A percentile compares a stretch with the other conserved stretches of the same genome.
These are phyloP conservation scores for Trametes meyenii DNA, from an alignment of 768 basidiomycete species.

Conservation along the genomic window DNA sequence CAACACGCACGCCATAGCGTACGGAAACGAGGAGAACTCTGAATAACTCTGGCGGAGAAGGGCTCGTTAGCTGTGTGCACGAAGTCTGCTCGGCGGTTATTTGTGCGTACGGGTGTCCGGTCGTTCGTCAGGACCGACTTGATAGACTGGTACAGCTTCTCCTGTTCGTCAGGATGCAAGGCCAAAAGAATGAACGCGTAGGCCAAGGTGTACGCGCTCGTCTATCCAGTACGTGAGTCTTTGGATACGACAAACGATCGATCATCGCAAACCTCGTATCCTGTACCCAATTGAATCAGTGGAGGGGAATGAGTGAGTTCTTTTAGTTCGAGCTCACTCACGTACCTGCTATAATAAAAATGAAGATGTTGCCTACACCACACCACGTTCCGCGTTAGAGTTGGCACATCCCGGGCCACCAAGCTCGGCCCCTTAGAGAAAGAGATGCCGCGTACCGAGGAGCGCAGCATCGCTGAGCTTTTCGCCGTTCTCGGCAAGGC, in stretches of 20 bases:
- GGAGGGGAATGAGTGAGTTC: no score
- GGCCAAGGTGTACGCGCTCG: slow-evolving; percentile 39
- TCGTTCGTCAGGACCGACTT: slow-evolving; percentile 31
- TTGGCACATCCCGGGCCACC: no score
- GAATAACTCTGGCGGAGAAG: slow-evolving; percentile 30
- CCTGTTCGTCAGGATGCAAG: slow-evolving; percentile 44
- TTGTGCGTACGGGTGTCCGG: slow-evolving; percentile 32
- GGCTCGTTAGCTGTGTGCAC: not conserved
- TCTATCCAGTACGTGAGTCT: slow-evolving; percentile 21
- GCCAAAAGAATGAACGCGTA: slow-evolving; percentile 42
- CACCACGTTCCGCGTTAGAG: not conserved
- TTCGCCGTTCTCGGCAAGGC: slow-evolving; percentile 27
- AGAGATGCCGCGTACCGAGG: slow-evolving; percentile 30
- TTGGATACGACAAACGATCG: not conserved
- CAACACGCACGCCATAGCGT: slow-evolving; percentile 30
- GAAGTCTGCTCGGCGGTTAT: not conserved
- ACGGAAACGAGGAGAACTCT: slow-evolving; percentile 28
- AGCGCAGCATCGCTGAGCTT: slow-evolving; percentile 49
- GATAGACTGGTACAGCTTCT: slow-evolving; percentile 39
- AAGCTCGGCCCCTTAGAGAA: not conserved
- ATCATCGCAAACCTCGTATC: slow-evolving; percentile 50
- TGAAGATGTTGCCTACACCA: slow-evolving; percentile 40
- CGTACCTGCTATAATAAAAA: slow-evolving; percentile 53
- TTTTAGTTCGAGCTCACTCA: not conserved
- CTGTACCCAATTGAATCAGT: not conserved